A percentile compares a stretch with the other conserved stretches of the same genome.
These are phyloP conservation scores for Ceriops tagal DNA, from an alignment of 345 rosid species.

Conservation along the genomic window DNA sequence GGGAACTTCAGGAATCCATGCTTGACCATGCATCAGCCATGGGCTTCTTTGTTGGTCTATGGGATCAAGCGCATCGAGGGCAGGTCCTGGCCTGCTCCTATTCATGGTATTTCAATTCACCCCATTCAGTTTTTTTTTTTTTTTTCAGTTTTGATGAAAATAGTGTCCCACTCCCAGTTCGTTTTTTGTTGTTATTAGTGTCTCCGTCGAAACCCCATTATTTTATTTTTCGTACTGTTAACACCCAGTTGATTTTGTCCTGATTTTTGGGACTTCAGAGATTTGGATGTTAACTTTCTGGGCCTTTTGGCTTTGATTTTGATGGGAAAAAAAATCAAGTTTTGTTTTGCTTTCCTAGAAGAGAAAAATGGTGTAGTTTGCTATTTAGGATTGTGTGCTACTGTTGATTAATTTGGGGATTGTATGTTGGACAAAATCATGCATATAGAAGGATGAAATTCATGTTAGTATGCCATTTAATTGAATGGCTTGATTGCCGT, in stretches of 20 bases:
- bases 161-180: background rate
- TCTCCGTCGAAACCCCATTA: background rate
- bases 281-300: background rate
- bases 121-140: background rate
- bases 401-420: no score
- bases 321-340: no score
- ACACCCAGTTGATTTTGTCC: background rate
- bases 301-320: no score
- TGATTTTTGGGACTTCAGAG: background rate
- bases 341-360: no score
- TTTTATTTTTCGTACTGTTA: background rate
- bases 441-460: no score
- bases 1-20: constrained; percentile 79
- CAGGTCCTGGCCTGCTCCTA: constrained; percentile 87
- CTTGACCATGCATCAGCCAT: constrained; percentile 91
- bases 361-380: no score
- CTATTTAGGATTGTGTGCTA: no score
- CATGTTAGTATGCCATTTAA: no score
- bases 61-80: constrained; percentile 96
- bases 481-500: no score
- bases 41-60: constrained; percentile 81
- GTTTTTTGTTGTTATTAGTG: background rate
- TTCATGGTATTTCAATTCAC: constrained; percentile 48
- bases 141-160: background rate
- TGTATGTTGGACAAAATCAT: no score